These are phyloP conservation scores for Pichia thaimueangensis DNA, from an alignment of 805 yeast species.

Conservation along the genomic window DNA sequence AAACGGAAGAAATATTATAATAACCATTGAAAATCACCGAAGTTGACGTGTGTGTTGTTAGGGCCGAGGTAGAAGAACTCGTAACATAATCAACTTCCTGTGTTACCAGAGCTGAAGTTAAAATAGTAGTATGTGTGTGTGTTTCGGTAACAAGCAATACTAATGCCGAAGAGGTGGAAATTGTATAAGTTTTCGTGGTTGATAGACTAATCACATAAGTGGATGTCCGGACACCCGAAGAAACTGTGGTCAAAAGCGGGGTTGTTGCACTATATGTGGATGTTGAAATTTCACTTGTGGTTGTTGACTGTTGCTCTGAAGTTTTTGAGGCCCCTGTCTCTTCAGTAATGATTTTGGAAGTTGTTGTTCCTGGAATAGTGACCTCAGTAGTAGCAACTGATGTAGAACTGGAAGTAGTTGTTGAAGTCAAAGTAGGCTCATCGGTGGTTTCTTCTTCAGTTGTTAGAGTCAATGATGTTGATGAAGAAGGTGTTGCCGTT, in stretches of 20 bases:
- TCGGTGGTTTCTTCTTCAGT: not conserved
- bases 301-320: too few species aligned
- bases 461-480: not conserved
- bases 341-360: too few species aligned
- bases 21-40: not conserved
- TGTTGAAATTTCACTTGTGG: not conserved
- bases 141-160: conserved; percentile 19
- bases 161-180: conserved; percentile 17
- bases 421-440: not conserved
- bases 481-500: not conserved
- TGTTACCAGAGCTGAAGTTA: conserved; percentile 6
- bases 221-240: not conserved
- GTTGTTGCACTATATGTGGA: not conserved
- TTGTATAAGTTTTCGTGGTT: conserved; percentile 14
- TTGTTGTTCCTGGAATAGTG: not conserved
- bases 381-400: not conserved
- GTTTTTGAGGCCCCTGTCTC: too few species aligned
- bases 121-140: conserved; percentile 4
- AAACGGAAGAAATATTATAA: not conserved
- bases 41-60: not conserved
- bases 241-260: not conserved
- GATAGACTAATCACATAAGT: conserved; percentile 12
- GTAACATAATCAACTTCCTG: conserved; percentile 6
- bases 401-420: not conserved
- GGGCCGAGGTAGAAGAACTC: conserved; percentile 6